Evolutionary conservation across 257 asterid species (phyloP), one percentile per base, ranked within the genome.

Genomic region (Petunia secreta): DNA sequence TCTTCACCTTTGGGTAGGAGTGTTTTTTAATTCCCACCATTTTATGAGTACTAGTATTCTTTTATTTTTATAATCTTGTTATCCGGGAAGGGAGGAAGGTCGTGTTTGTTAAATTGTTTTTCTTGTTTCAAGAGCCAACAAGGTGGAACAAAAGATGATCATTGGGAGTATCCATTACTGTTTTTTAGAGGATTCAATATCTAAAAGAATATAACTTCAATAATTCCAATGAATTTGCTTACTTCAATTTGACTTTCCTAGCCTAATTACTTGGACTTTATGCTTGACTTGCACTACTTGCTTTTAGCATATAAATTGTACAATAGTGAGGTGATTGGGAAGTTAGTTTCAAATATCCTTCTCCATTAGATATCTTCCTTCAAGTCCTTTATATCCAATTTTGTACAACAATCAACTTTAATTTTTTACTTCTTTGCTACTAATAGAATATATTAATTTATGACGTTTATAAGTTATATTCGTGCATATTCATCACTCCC

Each of bases 151-250:
- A 80, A 55, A 50, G 8, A 37, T 67, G 53, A 69, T n/a, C 15
- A 44, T 80, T 58, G 86, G 82, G 81, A 48, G 75, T 4, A 44
- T 63, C 54, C 63, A 36, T 75, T 58, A n/a, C 37, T 55, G 81
- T 80, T 64, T 40, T 37, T 80, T 38, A 66, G 81, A 80, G 59
- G 46, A 43, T 55, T 37, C 55, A 54, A 75, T 50, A 50, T 81
- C 44, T 39, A 48, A 75, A 39, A 38, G 15, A 63, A 82, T 6
- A 37, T 9, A 44, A 58, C 38, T 71, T 71, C 34, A 46, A 71
- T 48, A 48, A 0, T 34, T 71, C 77, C 77, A 34, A 50, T 11
- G 60, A 48, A 71, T 34, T 71, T 71, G 77, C 60, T 34, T 71
- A 25, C 14, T 71, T 48, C 77, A 71, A 48, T 48, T 71, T 71